phyloP scores from a whole-genome alignment of 768 basidiomycete species.

The Tricholoma matsutake region DNA sequence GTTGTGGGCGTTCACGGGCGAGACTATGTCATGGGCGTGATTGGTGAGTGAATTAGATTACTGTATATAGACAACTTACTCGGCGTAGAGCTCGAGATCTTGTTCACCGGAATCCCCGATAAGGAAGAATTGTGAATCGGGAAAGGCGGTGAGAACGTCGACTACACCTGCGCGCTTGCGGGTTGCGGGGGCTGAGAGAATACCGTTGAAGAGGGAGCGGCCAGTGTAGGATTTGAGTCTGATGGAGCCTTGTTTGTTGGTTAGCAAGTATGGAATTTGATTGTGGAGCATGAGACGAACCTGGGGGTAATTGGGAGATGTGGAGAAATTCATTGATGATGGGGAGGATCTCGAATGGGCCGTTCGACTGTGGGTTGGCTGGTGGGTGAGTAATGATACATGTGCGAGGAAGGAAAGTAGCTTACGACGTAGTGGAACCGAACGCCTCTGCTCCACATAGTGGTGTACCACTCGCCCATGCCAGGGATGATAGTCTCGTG shows the following conservation, averaged over 20 bases:
- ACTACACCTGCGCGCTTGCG: conserved; percentile 80
- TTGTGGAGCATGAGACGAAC: conserved; percentile 23
- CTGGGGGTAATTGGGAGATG: conserved; percentile 65
- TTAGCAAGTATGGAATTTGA: not conserved
- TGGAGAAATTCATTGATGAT: conserved; percentile 74
- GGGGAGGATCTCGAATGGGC: conserved; percentile 81
- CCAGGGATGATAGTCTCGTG: conserved; percentile 77
- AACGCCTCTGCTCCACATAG: conserved; percentile 68
- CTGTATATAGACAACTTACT: conserved; percentile 35
- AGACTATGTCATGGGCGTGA: too few species aligned
- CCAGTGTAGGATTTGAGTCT: conserved; percentile 85
- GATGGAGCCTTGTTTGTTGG: conserved; percentile 53
- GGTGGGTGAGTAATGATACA: not conserved
- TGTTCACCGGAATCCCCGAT: conserved; percentile 95
- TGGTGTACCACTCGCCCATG: conserved; percentile 76
- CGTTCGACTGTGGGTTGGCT: conserved; percentile 57
- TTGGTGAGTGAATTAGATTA: not conserved
- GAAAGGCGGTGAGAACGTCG: conserved; percentile 76
- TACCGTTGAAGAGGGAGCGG: conserved; percentile 76
- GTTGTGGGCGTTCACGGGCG: conserved; percentile 63
- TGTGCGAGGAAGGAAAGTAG: conserved; percentile 12
- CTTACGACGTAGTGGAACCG: conserved; percentile 88
- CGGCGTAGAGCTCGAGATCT: conserved; percentile 87
- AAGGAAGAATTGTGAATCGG: conserved; percentile 72
- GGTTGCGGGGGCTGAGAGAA: conserved; percentile 77